These are phyloP conservation scores for Annulohypoxylon nitens DNA, from an alignment of 495 filamentous ascomycete genomes.

Conservation along the genomic window DNA sequence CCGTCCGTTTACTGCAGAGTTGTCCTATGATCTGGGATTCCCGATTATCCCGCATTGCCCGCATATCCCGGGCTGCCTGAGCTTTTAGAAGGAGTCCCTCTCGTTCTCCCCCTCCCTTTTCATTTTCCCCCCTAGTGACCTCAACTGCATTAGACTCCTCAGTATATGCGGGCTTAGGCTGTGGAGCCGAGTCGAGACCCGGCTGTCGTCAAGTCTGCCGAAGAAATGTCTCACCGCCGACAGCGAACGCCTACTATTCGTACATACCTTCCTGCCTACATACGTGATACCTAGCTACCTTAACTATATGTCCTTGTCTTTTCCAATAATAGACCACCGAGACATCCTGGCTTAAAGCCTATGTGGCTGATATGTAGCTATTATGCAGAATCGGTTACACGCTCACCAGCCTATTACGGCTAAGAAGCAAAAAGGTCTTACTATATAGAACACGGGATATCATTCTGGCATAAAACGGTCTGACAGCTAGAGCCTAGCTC, in stretches of 20 bases:
- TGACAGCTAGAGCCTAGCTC: conserved; percentile 27
- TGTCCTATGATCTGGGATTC: conserved; percentile 15
- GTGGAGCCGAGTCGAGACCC: conserved; percentile 40
- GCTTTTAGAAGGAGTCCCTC: not conserved
- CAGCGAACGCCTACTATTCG: conserved; percentile 21
- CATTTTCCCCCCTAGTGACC: conserved; percentile 8
- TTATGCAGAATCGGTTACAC: conserved; percentile 24
- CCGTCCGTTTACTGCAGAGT: conserved; percentile 7
- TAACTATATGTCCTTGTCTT: conserved; percentile 5
- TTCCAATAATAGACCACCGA: conserved; percentile 34
- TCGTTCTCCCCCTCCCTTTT: not conserved
- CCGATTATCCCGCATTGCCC: conserved; percentile 6
- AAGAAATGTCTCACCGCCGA: conserved; percentile 45
- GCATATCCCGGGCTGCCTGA: not conserved
- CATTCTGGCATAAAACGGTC: conserved; percentile 39
- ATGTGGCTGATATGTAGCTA: conserved; percentile 16
- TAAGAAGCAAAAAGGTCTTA: conserved; percentile 1
- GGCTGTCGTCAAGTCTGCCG: conserved; percentile 36
- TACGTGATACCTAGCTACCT: not conserved
- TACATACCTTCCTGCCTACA: not conserved
- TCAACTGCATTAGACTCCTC: conserved; percentile 7
- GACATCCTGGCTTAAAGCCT: conserved; percentile 17
- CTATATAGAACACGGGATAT: not conserved
- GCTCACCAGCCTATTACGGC: not conserved
- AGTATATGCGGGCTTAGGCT: conserved; percentile 31